Evolutionary conservation across 2,329 filamentous ascomycete species (phyloP).

Genomic region (Knoxdaviesia capensis): DNA sequence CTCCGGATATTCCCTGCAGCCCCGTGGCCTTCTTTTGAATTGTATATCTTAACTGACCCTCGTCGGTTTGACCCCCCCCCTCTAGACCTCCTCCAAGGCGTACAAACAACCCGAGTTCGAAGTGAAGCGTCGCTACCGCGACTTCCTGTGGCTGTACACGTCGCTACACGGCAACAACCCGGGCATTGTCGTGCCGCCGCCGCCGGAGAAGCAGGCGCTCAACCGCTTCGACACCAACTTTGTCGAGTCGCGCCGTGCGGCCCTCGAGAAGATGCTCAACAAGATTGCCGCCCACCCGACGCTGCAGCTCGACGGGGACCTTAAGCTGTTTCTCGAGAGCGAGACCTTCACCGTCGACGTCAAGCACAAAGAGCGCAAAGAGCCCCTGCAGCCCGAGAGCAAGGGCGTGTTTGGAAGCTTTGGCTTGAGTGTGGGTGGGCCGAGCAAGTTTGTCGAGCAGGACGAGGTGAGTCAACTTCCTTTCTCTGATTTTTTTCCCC

Average conservation of each 20-base stretch:
- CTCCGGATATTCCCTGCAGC: too few relatives aligned
- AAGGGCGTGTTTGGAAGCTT: slow-evolving; percentile 84
- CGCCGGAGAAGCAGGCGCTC: slow-evolving; percentile 93
- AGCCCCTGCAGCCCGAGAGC: slow-evolving; percentile 68
- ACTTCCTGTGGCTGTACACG: slow-evolving; percentile 96
- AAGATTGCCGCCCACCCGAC: slow-evolving; percentile 80
- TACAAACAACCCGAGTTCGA: slow-evolving; percentile 86
- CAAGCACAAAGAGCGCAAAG: slow-evolving; percentile 90
- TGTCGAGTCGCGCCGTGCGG: slow-evolving; percentile 77
- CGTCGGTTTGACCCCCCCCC: too few relatives aligned
- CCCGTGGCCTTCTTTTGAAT: too few relatives aligned
- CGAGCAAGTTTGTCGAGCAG: slow-evolving; percentile 87
- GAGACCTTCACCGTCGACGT: slow-evolving; percentile 91
- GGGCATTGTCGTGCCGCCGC: slow-evolving; percentile 83
- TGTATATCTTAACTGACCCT: too few relatives aligned
- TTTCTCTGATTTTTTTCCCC: background rate
- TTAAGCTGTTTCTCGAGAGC: slow-evolving; percentile 94
- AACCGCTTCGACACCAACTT: slow-evolving; percentile 94
- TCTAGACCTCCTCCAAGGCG: slow-evolving; percentile 79
- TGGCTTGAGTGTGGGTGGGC: slow-evolving; percentile 48
- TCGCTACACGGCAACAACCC: slow-evolving; percentile 88
- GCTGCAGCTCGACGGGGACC: slow-evolving; percentile 76
- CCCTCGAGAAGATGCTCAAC: slow-evolving; percentile 93
- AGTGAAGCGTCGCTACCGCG: slow-evolving; percentile 82
- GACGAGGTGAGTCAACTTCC: slow-evolving; percentile 52